Evolutionary conservation across 805 yeast genomes (phyloP).

Genomic region (Clavispora vitiphila): DNA sequence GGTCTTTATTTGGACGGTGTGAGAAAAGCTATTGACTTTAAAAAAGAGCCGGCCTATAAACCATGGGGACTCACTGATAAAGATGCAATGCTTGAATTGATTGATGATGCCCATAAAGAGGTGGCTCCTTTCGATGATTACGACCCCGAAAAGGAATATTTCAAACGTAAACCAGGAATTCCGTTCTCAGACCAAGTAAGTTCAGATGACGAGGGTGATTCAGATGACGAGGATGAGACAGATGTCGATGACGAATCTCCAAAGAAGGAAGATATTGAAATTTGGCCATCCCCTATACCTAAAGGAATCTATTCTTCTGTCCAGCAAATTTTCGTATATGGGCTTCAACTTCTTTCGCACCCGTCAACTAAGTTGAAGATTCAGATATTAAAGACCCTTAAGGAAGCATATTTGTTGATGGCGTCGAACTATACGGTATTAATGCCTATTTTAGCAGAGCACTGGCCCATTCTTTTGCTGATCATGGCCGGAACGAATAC

Average conservation of each 20-base stretch:
- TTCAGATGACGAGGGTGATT: conserved; percentile 27
- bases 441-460: conserved; percentile 28
- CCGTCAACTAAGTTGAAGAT: conserved; percentile 52
- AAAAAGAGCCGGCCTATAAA: conserved; percentile 21
- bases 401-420: conserved; percentile 27
- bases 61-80: conserved; percentile 59
- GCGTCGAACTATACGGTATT: conserved; percentile 25
- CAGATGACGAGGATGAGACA: conserved; percentile 10
- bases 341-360: conserved; percentile 66
- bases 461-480: conserved; percentile 29
- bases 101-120: conserved; percentile 32
- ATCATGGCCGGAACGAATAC: conserved; percentile 16
- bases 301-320: conserved; percentile 52
- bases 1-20: conserved; percentile 26
- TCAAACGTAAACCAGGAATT: conserved; percentile 32
- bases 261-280: conserved; percentile 3
- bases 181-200: conserved; percentile 26
- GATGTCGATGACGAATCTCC: background rate
- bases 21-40: background rate
- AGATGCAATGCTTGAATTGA: conserved; percentile 39
- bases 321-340: conserved; percentile 60
- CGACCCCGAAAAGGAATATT: conserved; percentile 36
- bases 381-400: conserved; percentile 49
- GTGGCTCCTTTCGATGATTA: conserved; percentile 24
- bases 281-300: conserved; percentile 70